Evolutionary conservation across 73 alveolate species (phyloP).

Genomic region (Paramecium sexaurelia): DNA sequence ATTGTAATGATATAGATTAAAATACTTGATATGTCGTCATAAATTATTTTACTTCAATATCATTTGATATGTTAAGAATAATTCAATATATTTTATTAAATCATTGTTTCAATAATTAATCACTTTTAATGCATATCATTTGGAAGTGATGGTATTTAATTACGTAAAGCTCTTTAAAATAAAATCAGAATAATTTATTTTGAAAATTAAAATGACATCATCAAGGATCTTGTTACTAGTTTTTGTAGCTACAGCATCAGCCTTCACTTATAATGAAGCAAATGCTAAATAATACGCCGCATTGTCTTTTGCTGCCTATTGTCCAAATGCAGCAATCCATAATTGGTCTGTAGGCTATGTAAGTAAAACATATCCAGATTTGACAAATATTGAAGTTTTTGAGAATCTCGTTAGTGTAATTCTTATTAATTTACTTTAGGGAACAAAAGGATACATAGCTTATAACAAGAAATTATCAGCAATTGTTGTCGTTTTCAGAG

Average conservation of each 20-base stretch:
- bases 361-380: conserved; percentile 5
- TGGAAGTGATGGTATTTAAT: neutral
- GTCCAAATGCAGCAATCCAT: conserved; percentile 34
- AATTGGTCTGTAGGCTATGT: conserved; percentile 50
- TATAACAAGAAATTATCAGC: conserved; percentile 4
- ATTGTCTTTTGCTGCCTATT: conserved; percentile 48
- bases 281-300: conserved; percentile 32
- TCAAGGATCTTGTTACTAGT: neutral
- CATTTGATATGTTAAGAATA: too few relatives aligned
- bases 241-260: conserved; percentile 35
- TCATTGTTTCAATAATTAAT: neutral
- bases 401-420: conserved; percentile 17
- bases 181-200: conserved; percentile 11
- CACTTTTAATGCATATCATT: conserved; percentile 3
- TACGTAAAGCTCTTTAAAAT: neutral
- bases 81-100: neutral
- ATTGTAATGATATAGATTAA: neutral
- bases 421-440: neutral
- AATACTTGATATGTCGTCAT: neutral
- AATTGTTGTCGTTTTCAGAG: conserved; percentile 60
- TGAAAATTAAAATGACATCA: conserved; percentile 38
- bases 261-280: conserved; percentile 31
- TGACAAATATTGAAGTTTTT: neutral
- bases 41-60: neutral
- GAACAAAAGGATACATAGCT: conserved; percentile 53